Base-by-base conservation (phyloP, 345 rosid species). In the Capsella bursapastoris region DNA sequence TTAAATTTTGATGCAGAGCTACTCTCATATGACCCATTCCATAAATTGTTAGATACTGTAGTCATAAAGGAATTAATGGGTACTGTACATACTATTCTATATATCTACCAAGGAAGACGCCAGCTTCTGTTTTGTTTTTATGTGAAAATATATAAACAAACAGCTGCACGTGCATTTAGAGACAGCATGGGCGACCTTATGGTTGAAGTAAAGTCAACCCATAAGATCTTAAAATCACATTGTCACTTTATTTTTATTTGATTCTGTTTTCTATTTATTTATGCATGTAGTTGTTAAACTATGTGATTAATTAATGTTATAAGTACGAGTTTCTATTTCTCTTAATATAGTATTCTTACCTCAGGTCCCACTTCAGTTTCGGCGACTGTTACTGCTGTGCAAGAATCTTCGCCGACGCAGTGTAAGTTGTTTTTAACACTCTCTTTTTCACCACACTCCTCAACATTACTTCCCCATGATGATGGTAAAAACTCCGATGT, bases 401-500 rank as follows among this genome's bases (percentile, higher is more conserved):
- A 28, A 5, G 80, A 51, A 38, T 84, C 86, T 72, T 80, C 79
- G 82, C 88, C 86, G 89, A 82, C 97, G 73, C 77, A 48, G 32
- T 68, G 90, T 84, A 61, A 83, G 52, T 28, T 60, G 64, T 68
- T 81, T 18, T 52, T 58, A 11, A 45, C 57, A n/a, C 37, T 32
- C 37, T 76, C 66, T 35, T 76, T 77, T 56, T 66, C 57, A 34
- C 15, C 34, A 34, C 79, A 83, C 45, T 58, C 78, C n/a, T 61
- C 77, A 15, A 60, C 68, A 37, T 66, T 56, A 71, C 85, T 76
- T 31, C 83, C 40, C 87, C 87, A 84, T 31, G 74, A 69, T 13
- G 75, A 71, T 27, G 86, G 89, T 77, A 87, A 85, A 82, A 70
- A 80, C 38, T 91, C 97, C 15, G 83, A 66, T 6, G 91, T 87